These are phyloP conservation scores for Eucalyptus pumila DNA, from an alignment of 345 rosid species.

Conservation along the genomic window DNA sequence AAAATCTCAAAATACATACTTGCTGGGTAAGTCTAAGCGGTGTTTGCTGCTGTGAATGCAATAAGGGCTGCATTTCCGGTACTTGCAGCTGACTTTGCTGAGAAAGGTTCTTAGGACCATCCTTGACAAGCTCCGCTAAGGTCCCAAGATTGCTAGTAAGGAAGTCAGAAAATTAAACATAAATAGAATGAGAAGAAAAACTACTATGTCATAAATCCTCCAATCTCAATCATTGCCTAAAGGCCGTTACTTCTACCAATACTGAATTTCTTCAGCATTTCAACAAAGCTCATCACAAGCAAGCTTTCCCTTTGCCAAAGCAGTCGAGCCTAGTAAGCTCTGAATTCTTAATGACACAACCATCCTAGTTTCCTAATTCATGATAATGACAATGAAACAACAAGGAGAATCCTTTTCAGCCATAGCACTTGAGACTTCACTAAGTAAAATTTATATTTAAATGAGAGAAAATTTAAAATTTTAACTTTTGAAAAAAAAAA, in stretches of 20 bases:
- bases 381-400: not conserved
- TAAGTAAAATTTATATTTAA: not conserved
- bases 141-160: conserved; percentile 39
- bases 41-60: conserved; percentile 60
- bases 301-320: not conserved
- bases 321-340: not conserved
- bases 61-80: conserved; percentile 45
- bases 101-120: conserved; percentile 31
- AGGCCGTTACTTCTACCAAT: not conserved
- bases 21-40: conserved; percentile 57
- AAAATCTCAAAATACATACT: conserved; percentile 20
- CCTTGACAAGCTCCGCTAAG: conserved; percentile 76
- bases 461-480: not conserved
- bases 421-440: not conserved
- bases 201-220: not conserved
- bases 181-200: not conserved
- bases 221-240: not conserved
- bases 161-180: not conserved
- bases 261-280: not conserved
- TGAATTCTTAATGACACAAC: not conserved
- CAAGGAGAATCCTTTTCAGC: not conserved
- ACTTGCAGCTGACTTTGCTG: conserved; percentile 55
- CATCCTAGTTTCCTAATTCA: not conserved
- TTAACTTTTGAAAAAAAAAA: not conserved
- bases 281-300: not conserved